Evolutionary conservation across 2,329 filamentous ascomycete genomes (phyloP), one percentile per base, ranked within the genome.

Genomic region (Pseudocercospora eumusae): DNA sequence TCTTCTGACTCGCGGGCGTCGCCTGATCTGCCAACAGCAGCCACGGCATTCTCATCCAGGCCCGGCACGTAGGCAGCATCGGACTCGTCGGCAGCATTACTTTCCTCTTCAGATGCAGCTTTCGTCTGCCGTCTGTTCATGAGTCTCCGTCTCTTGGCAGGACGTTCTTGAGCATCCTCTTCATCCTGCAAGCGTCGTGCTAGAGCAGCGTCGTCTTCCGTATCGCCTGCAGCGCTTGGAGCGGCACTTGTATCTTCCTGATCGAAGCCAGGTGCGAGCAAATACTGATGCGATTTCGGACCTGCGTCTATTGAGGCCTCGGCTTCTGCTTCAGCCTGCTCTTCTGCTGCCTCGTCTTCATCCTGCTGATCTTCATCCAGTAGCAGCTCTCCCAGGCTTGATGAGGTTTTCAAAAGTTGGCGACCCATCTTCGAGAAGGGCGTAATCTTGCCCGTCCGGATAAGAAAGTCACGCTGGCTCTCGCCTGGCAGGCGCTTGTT

Each of bases 381-480:
- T 62, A 96, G 84, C 1, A 88, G 89, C 71, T 93, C 88, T 10
- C 89, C 88, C 15, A 96, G 80, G 63, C 88, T 88, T 1, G 88
- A 88, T 49, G 88, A 82, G 2, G 87, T 82, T 2, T 84, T 86
- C 27, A 85, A 80, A 1, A 87, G 79, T n/a, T 85, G 82, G 13
- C 85, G 83, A 25, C 86, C 86, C 69, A 96, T 84, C 66, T 88
- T 90, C 7, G 92, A 90, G 72, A 99, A 99, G 0, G 95, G 95
- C 0, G 95, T 99, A 68, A 99, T 98, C 78, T 98, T 98, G 64
- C 95, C 95, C 0, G 93, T 99, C 27, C 95, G 87, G 54, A 99
- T 95, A 52, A 99, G 84, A 74, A 90, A 99, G 52, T 96, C 93
- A 56, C 93, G 86, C 64, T 91, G 87, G 23, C 85, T 92, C 78